phyloP scores from a whole-genome alignment of 1,139 yeast genomes.

The Kurtzmaniella quercitrusa region DNA sequence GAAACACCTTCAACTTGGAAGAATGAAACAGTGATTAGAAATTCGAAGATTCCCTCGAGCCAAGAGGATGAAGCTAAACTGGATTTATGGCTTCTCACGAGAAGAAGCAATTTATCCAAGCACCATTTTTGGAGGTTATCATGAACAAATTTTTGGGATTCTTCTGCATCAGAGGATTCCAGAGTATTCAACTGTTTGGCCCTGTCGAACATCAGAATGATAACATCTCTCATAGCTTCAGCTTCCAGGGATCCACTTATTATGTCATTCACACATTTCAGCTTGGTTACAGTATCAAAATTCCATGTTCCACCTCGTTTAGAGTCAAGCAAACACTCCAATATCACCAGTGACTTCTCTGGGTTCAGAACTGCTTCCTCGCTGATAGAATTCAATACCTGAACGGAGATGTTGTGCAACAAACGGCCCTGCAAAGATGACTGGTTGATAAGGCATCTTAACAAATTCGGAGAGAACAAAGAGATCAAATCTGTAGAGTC shows the following conservation, averaged over 20 bases:
- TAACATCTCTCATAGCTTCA: conserved; percentile 18
- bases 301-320: conserved; percentile 58
- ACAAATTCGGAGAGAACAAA: conserved; percentile 65
- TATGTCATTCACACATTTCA: conserved; percentile 56
- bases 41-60: conserved; percentile 47
- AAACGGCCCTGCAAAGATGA: conserved; percentile 61
- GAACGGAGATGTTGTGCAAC: conserved; percentile 63
- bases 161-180: conserved; percentile 10
- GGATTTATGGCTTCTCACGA: conserved; percentile 49
- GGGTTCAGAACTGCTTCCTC: conserved; percentile 33
- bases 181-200: conserved; percentile 8
- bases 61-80: conserved; percentile 25
- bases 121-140: conserved; percentile 60
- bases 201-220: conserved; percentile 19
- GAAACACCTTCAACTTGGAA: conserved; percentile 33
- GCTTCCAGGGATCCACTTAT: conserved; percentile 19
- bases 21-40: conserved; percentile 53
- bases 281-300: conserved; percentile 75
- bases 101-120: conserved; percentile 58
- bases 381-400: conserved; percentile 42
- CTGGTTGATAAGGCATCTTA: conserved; percentile 77
- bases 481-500: conserved; percentile 28
- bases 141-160: conserved; percentile 10
- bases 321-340: conserved; percentile 47
- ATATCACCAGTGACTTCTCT: conserved; percentile 42